Evolutionary conservation across 192 early-diverging fungal species (phyloP).

Genomic region (Backusella parvicylindrica): DNA sequence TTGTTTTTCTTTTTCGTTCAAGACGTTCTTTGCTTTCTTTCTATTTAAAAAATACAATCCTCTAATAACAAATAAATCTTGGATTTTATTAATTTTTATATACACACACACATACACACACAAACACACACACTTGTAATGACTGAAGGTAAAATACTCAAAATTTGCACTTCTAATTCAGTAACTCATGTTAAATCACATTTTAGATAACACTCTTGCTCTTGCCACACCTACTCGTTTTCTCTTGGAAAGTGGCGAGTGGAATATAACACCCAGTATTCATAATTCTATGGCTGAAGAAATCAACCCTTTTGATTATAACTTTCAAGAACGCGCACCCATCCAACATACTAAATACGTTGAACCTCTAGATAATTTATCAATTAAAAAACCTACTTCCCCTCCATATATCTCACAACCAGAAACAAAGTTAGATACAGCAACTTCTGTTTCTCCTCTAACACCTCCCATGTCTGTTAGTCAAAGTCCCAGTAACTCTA

Average conservation of each 20-base stretch:
- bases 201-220: neutral
- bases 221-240: constrained; percentile 31
- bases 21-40: neutral
- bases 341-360: neutral
- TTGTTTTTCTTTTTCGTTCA: neutral
- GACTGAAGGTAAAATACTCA: constrained; percentile 10
- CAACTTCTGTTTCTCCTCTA: neutral
- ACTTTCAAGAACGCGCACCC: neutral
- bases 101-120: too few relatives aligned
- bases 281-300: constrained; percentile 12
- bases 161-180: neutral
- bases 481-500: constrained; percentile 4
- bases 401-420: neutral
- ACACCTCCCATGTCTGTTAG: constrained; percentile 6
- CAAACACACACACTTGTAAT: neutral
- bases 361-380: neutral
- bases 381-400: neutral
- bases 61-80: too few relatives aligned
- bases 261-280: constrained; percentile 21
- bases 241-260: constrained; percentile 27
- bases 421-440: too few relatives aligned
- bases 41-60: too few relatives aligned
- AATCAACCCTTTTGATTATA: constrained; percentile 28
- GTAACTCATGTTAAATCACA: neutral
- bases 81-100: too few relatives aligned